Base-by-base conservation (phyloP, 1,284 basidiomycete genomes). In the Cutaneotrichosporon arboriforme region DNA sequence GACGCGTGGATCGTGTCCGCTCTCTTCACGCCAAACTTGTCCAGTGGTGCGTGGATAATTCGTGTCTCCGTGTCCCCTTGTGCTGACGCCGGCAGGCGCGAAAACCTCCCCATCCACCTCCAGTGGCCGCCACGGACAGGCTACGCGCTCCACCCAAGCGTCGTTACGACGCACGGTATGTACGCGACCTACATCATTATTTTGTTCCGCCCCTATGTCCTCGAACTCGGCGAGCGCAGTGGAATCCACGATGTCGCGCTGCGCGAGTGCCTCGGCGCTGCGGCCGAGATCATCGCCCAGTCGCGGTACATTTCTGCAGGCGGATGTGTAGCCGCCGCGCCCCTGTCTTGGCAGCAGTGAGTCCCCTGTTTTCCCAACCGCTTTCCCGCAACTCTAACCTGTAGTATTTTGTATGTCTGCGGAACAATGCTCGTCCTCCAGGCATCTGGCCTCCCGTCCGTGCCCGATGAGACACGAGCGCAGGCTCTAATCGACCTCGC, bases 121-220 rank as follows among this genome's bases (percentile, higher is more conserved):
- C 33, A 36, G 14, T 60, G 61, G 61, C 61, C 61, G n/a, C 59
- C 59, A 13, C 18, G 38, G 15, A 31, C 26, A 31, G 54, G 53
- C 21, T 15, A 41, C 14, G 18, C 45, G 20, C 49, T 62, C 54
- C 59, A 58, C 18, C 56, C 61, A 13, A 50, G 54, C 17, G 48
- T 52, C 4, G 49, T 58, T 22, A 57, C 54, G 3, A 55, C 59
- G 7, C 61, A 60, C 43, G 61, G 61, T 36, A 62, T 62, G 56
- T 56, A 58, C 48, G 46, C 50, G 21, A 58, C 61, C 4, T 62
- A 62, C 42, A 45, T 62, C n/a, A 62, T 62, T 37, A 47, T 62
- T 31, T 52, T 60, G 20, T 62, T 56, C 46, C 56, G 61, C n/a
- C 61, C 61, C 33, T 62, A 62, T 49, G 46, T 62, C 23, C 57